Base-by-base conservation (phyloP, 202 grass and related monocot species). In the Panicum virgatum region DNA sequence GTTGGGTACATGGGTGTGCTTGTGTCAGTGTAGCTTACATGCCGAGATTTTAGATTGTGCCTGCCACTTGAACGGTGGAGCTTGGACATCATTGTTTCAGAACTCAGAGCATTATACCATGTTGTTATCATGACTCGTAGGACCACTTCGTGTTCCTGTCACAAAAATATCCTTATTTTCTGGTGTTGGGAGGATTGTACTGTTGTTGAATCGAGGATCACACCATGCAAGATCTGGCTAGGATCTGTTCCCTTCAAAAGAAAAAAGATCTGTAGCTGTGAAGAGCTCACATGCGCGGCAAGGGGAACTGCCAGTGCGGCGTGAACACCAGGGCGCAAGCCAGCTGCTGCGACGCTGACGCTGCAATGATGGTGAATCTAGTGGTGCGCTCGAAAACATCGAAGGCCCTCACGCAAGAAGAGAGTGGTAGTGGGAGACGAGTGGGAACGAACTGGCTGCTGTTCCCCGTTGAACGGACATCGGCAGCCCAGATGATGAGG, bases 381-480 rank as follows among this genome's bases (percentile, higher is more conserved):
- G 19, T 20, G 11, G 22, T 2, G 16, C 5, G 15, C 3, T 52
- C 32, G 3, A 62, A 5, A 52, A 25, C 3, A 23, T 54, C 9
- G 23, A 18, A 51, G 3, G 7, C 36, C 45, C 11, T 51, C 14
- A 12, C 66, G 16, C 52, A 43, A 81, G 16, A 47, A 18, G n/a
- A n/a, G n/a, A n/a, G n/a, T n/a, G n/a, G 52, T 36, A 46, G 66
- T 71, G 38, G 18, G 44, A 59, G 25, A 32, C 8, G 3, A 32
- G 36, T 4, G 40, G 18, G 20, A 48, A 72, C 59, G 43, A 27
- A 59, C 4, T 7, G 11, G 38, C 5, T 2, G 12, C 3, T 82
- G 79, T 62, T 62, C 53, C 29, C 79, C 42, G 7, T 62, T 20
- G 16, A n/a, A n/a, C n/a, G n/a, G n/a, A n/a, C n/a, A n/a, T n/a